Evolutionary conservation across 208 protist genomes (phyloP).

Genomic region (Trypanosoma brucei): DNA sequence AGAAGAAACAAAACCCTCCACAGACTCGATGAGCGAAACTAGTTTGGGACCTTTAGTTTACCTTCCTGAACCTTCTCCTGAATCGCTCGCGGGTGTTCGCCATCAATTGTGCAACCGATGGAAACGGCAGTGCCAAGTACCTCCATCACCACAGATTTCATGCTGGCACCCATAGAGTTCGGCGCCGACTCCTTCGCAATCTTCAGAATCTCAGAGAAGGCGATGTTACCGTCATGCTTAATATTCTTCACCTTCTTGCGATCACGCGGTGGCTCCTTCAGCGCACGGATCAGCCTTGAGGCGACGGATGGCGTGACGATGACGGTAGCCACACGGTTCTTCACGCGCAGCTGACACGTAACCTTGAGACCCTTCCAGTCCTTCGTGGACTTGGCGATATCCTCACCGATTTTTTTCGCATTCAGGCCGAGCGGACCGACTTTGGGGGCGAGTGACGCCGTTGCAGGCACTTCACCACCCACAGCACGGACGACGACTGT

Average conservation of each 20-base stretch:
- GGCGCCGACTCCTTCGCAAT: conserved; percentile 95
- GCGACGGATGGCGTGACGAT: conserved; percentile 96
- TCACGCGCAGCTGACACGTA: conserved; percentile 97
- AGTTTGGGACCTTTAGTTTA: conserved; percentile 87
- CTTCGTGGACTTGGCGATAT: conserved; percentile 98
- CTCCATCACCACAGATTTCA: conserved; percentile 97
- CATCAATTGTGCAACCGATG: conserved; percentile 98
- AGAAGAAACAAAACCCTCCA: no score
- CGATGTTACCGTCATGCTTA: conserved; percentile 98
- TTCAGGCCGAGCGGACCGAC: conserved; percentile 99
- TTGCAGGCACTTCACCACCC: conserved; percentile 97
- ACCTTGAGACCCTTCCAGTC: conserved; percentile 99
- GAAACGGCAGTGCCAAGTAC: conserved; percentile 98
- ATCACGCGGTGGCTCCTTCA: conserved; percentile 99
- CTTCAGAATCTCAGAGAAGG: conserved; percentile 96
- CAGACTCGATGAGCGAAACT: neutral
- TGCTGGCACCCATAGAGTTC: conserved; percentile 93
- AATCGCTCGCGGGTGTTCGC: conserved; percentile 90
- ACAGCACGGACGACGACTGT: conserved; percentile 95
- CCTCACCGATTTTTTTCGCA: conserved; percentile 99
- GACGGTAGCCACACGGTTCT: conserved; percentile 98
- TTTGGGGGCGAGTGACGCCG: conserved; percentile 98
- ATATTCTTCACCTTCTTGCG: conserved; percentile 99
- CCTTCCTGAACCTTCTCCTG: conserved; percentile 93
- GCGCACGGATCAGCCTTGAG: conserved; percentile 96